phyloP scores from a whole-genome alignment of 1,284 basidiomycete species.

The Rhodotorula sp. region DNA sequence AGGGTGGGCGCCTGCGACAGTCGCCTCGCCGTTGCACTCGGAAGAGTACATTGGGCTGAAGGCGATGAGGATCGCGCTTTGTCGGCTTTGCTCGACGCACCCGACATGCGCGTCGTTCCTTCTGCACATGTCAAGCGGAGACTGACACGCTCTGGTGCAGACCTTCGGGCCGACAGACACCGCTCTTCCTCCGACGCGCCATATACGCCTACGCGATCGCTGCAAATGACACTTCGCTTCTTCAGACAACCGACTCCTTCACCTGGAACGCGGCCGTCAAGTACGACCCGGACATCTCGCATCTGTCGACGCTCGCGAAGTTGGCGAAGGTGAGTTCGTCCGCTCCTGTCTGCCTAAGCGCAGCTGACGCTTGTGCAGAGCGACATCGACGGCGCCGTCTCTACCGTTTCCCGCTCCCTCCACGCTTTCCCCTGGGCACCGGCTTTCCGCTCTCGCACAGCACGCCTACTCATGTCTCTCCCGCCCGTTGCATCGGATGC shows the following conservation, averaged over 20 bases:
- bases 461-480: slow-evolving; percentile 15
- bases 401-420: slow-evolving; percentile 18
- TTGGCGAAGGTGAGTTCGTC: slow-evolving; percentile 15
- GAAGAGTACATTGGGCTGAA: slow-evolving; percentile 20
- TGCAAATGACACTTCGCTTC: slow-evolving; percentile 16
- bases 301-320: slow-evolving; percentile 12
- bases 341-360: too few relatives aligned
- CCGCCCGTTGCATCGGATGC: not conserved
- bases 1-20: slow-evolving; percentile 1
- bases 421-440: slow-evolving; percentile 35
- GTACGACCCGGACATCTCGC: slow-evolving; percentile 19
- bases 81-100: slow-evolving; percentile 26
- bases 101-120: slow-evolving; percentile 17
- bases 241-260: slow-evolving; percentile 3
- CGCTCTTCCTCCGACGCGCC: slow-evolving; percentile 32
- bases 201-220: slow-evolving; percentile 32
- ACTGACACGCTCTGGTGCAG: not conserved
- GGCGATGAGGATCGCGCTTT: slow-evolving; percentile 30
- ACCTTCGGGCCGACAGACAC: slow-evolving; percentile 9
- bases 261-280: slow-evolving; percentile 19
- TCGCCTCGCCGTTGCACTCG: slow-evolving; percentile 17
- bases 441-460: slow-evolving; percentile 14
- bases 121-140: not conserved
- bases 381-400: slow-evolving; percentile 14
- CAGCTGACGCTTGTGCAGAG: not conserved